phyloP scores from a whole-genome alignment of 2,329 filamentous ascomycete species.

The Cryphonectria parasitica region DNA sequence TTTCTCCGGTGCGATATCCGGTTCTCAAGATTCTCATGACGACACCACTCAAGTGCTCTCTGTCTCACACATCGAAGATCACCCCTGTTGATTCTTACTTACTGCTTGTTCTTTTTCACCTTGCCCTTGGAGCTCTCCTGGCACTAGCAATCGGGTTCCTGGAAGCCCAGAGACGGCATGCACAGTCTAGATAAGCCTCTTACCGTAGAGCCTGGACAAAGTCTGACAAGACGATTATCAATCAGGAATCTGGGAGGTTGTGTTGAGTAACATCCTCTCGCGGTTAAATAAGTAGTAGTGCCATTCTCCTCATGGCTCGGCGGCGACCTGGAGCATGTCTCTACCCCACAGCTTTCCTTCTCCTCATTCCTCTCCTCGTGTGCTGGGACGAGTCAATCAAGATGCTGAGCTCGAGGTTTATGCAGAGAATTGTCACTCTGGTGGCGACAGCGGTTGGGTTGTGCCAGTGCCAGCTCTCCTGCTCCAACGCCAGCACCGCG shows the following conservation, averaged over 20 bases:
- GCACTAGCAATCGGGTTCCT: slow-evolving; percentile 15
- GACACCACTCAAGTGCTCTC: slow-evolving; percentile 15
- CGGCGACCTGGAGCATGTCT: slow-evolving; percentile 3
- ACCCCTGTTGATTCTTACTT: neutral
- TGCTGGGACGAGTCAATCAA: neutral
- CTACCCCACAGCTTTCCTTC: neutral
- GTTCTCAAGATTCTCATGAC: slow-evolving; percentile 6
- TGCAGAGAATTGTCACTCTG: slow-evolving; percentile 7
- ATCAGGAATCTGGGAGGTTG: slow-evolving; percentile 7
- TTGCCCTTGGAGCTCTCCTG: neutral
- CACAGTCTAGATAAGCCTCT: slow-evolving; percentile 5
- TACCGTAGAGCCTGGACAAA: neutral
- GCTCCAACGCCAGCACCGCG: neutral
- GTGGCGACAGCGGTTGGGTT: neutral
- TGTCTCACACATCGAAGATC: neutral
- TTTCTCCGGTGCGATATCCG: neutral
- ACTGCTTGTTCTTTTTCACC: neutral
- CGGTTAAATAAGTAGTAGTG: neutral
- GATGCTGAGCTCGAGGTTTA: slow-evolving; percentile 10
- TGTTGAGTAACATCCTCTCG: neutral
- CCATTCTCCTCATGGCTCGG: neutral
- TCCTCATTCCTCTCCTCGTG: neutral
- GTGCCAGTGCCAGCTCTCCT: slow-evolving; percentile 11
- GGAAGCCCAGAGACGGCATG: neutral
- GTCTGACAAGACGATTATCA: neutral